A percentile compares a stretch with the other conserved stretches of the same genome.
These are phyloP conservation scores for Ensete glaucum DNA, from an alignment of 176 grass and related monocot species.

Conservation along the genomic window DNA sequence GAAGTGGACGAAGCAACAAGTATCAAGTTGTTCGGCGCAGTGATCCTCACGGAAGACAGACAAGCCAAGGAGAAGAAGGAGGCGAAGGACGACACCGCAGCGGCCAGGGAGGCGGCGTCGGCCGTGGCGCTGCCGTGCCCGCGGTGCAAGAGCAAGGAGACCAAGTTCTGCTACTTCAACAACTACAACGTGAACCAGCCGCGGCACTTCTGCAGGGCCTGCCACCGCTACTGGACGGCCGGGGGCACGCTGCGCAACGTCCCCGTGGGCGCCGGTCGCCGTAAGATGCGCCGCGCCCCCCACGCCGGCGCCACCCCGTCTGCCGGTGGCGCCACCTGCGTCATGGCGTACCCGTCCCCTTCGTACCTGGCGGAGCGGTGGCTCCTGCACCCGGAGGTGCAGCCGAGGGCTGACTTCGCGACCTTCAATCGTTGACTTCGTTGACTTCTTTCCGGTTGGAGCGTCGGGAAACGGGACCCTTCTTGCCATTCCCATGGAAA, in stretches of 20 bases:
- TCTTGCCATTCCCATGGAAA: too few species aligned
- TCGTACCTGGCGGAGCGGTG: background rate
- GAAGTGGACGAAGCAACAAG: background rate
- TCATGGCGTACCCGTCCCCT: background rate
- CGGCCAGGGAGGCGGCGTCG: background rate
- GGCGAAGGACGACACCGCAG: background rate
- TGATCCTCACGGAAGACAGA: background rate
- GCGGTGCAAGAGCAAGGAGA: conserved; percentile 63
- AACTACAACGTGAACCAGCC: conserved; percentile 50
- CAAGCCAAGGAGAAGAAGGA: background rate
- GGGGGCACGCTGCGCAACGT: conserved; percentile 7
- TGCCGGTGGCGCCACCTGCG: background rate
- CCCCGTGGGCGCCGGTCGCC: background rate
- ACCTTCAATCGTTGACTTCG: background rate
- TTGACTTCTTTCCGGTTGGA: background rate
- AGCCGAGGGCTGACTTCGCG: background rate
- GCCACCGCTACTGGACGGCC: conserved; percentile 13
- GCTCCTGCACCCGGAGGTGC: background rate
- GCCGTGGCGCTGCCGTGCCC: conserved; percentile 33
- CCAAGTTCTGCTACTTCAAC: conserved; percentile 73
- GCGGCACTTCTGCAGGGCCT: conserved; percentile 8
- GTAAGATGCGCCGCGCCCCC: background rate
- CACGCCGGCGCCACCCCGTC: background rate
- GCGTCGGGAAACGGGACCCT: too few species aligned
- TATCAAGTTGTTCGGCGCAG: background rate